Evolutionary conservation across 31 red algal species (phyloP), one percentile per base, ranked within the genome.

Genomic region (Asparagopsis taxiformis): DNA sequence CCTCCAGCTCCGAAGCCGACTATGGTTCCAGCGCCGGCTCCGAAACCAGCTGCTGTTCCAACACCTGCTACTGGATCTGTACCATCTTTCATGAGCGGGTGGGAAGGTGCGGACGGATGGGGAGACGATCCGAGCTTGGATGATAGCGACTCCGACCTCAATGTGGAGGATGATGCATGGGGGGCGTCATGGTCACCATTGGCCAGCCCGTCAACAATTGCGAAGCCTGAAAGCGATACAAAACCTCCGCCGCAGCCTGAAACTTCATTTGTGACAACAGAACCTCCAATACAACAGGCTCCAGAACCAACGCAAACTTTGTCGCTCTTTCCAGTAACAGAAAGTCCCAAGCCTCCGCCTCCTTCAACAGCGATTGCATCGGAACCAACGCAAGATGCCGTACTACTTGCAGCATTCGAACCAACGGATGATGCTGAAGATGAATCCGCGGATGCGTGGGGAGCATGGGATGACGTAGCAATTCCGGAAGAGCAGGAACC

Each of bases 41-140:
- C 68, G 3, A 7, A 66, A 3, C 35, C 43, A 26, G 67, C 19
- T 25, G 6, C 68, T 22, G 48, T 6, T 16, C 38, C 66, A 3
- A 35, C 68, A 26, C 55, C 59, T 29, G 33, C 79, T 0, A 23
- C 37, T 11, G 31, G 67, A 6, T 63, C 66, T n/a, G 52, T 75
- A 29, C 80, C 70, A 0, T 34, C 76, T 37, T 80, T 80, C 69
- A 61, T 80, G 1, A 58, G 43, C 29, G 76, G 76, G 7, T 80
- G 76, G 76, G 76, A 80, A 7, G 76, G 76, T 4, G 62, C 48
- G 23, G 76, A 80, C 62, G 76, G 76, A 16, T 80, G 76, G 76
- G 76, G 63, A 21, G 76, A 80, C 51, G 76, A 80, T 3, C 50
- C 62, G 56, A 31, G 28, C 23, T 29, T 59, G 2, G 76, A 80